These are phyloP conservation scores for Ambrosia artemisiifolia DNA, from an alignment of 129 eudicot species.

Conservation along the genomic window DNA sequence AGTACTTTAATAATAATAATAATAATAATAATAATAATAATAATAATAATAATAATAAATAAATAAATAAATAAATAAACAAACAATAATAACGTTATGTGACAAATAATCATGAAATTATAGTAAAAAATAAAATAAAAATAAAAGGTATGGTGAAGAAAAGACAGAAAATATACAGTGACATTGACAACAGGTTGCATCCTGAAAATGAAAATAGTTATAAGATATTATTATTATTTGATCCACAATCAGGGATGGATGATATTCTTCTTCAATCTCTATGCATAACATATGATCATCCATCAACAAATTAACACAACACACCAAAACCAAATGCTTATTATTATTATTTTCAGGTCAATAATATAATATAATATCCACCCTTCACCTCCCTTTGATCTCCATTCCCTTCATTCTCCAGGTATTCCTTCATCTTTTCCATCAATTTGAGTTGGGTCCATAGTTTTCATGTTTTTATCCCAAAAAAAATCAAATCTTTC, in stretches of 20 bases:
- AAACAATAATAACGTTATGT: no score
- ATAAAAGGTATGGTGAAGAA: neutral
- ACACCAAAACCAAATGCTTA: slow-evolving; percentile 11
- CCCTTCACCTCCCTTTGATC: slow-evolving; percentile 31
- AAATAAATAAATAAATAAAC: no score
- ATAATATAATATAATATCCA: neutral
- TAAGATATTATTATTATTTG: slow-evolving; percentile 17
- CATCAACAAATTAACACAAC: slow-evolving; percentile 4
- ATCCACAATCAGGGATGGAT: slow-evolving; percentile 18
- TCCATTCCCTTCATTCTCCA: slow-evolving; percentile 32
- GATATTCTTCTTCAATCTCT: neutral
- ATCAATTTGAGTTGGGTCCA: neutral
- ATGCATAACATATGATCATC: neutral
- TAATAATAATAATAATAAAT: no score
- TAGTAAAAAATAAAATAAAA: neutral
- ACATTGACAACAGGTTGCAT: slow-evolving; percentile 2
- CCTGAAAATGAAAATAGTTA: neutral
- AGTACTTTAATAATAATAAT: no score
- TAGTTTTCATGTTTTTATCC: no score
- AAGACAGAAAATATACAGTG: slow-evolving; percentile 10
- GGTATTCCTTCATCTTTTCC: slow-evolving; percentile 25
- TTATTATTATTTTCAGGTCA: no score
- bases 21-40: no score
- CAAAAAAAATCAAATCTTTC: no score
- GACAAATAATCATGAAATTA: no score